Conservation (phyloP, 208 protist genomes). For the Naegleria fowleri region DNA sequence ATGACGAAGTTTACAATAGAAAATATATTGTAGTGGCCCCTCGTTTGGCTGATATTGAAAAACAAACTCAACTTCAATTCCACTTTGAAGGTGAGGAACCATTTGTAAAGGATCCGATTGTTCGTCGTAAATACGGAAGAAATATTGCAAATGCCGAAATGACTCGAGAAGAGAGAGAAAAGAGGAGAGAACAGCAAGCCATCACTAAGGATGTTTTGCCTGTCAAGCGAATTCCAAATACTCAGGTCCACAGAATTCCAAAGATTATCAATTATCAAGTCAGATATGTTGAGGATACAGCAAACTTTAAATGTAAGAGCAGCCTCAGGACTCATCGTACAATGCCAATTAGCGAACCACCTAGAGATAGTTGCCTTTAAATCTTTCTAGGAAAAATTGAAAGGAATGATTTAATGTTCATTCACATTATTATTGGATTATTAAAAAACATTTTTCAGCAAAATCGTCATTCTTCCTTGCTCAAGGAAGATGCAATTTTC, state of each 20-base stretch:
- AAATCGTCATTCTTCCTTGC: too few relatives aligned
- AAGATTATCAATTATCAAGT: constrained; percentile 25
- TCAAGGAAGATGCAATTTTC: too few relatives aligned
- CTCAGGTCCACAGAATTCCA: constrained; percentile 9
- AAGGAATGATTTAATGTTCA: too few relatives aligned
- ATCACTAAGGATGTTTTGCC: not conserved
- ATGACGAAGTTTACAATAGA: constrained; percentile 11
- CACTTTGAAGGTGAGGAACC: not conserved
- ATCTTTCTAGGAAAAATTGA: too few relatives aligned
- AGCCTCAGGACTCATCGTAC: not conserved
- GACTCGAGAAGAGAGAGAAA: not conserved
- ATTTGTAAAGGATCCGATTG: constrained; percentile 1
- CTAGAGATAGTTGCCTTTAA: not conserved
- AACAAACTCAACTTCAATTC: not conserved
- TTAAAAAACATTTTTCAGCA: too few relatives aligned
- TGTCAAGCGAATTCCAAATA: not conserved
- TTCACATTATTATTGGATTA: too few relatives aligned
- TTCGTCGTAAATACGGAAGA: not conserved
- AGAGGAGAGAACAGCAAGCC: not conserved
- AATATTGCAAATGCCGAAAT: not conserved
- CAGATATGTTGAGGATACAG: constrained; percentile 1
- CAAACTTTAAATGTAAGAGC: constrained; percentile 10
- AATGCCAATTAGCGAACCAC: not conserved
- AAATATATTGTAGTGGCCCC: constrained; percentile 2
- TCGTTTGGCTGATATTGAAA: not conserved